phyloP scores from a whole-genome alignment of 2,329 filamentous ascomycete species.

The Thielaviopsis populi region DNA sequence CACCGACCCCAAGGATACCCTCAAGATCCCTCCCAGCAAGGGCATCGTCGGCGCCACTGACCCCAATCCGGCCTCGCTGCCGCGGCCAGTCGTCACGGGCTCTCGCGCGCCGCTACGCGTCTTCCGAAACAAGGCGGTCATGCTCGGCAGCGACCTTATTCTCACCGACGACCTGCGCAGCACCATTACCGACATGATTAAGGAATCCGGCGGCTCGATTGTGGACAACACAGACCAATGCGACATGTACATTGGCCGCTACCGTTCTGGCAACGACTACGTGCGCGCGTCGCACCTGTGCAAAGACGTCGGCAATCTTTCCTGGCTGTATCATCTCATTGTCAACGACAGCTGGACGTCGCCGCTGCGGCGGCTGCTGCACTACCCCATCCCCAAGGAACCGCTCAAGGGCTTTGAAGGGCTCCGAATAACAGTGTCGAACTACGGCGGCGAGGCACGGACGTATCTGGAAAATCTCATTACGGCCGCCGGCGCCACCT shows the following conservation, averaged over 20 bases:
- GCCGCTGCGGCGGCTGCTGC: slow-evolving; percentile 65
- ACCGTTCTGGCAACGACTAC: slow-evolving; percentile 68
- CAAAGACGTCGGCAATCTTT: slow-evolving; percentile 79
- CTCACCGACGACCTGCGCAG: slow-evolving; percentile 51
- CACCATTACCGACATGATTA: slow-evolving; percentile 57
- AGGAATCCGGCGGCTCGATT: slow-evolving; percentile 53
- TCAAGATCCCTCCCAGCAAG: slow-evolving; percentile 41
- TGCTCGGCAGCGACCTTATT: slow-evolving; percentile 59
- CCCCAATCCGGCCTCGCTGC: slow-evolving; percentile 30
- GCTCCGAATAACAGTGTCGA: slow-evolving; percentile 76
- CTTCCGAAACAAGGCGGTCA: slow-evolving; percentile 62
- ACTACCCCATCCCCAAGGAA: slow-evolving; percentile 69
- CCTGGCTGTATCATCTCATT: slow-evolving; percentile 89
- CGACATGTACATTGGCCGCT: slow-evolving; percentile 77
- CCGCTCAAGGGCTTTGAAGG: slow-evolving; percentile 67
- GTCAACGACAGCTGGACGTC: slow-evolving; percentile 80
- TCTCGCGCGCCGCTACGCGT: slow-evolving; percentile 47
- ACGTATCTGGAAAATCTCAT: slow-evolving; percentile 89
- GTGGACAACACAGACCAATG: slow-evolving; percentile 51
- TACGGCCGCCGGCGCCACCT: slow-evolving; percentile 66
- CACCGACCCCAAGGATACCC: slow-evolving; percentile 37
- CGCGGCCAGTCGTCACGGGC: slow-evolving; percentile 29
- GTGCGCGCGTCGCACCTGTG: slow-evolving; percentile 56
- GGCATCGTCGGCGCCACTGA: slow-evolving; percentile 54
- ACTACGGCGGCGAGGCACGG: slow-evolving; percentile 88